phyloP scores from a whole-genome alignment of 139 green algal genomes.

The Micromonas commoda region DNA sequence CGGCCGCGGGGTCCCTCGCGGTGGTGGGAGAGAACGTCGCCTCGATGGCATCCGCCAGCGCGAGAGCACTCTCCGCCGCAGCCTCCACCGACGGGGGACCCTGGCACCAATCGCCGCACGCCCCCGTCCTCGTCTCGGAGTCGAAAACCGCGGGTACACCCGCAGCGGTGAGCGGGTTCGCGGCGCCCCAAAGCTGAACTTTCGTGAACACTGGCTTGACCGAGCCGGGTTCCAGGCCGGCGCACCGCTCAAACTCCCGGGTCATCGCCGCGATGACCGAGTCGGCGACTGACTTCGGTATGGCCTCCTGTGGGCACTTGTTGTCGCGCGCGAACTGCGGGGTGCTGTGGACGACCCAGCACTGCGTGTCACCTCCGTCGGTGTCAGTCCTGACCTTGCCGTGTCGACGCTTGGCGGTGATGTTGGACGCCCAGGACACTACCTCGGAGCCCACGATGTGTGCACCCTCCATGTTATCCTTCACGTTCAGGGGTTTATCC shows the following conservation, averaged over 20 bases:
- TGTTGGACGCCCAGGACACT: constrained; percentile 67
- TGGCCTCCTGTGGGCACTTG: constrained; percentile 7
- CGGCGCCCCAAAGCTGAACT: constrained; percentile 63
- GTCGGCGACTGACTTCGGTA: not conserved
- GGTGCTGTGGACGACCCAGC: not conserved
- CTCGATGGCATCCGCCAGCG: constrained; percentile 42
- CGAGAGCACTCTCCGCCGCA: constrained; percentile 56
- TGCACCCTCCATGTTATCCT: constrained; percentile 41
- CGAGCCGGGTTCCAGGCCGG: not conserved
- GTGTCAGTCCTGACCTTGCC: constrained; percentile 23
- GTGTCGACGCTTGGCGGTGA: constrained; percentile 59
- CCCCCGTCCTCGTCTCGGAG: constrained; percentile 42
- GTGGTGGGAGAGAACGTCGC: not conserved
- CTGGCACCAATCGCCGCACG: constrained; percentile 70
- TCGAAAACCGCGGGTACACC: constrained; percentile 59
- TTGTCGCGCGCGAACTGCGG: not conserved
- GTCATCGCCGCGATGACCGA: not conserved
- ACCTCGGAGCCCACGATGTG: constrained; percentile 48
- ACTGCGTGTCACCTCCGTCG: not conserved
- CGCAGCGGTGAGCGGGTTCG: constrained; percentile 60
- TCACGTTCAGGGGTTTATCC: constrained; percentile 38
- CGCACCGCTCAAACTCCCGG: not conserved
- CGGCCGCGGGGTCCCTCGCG: not conserved
- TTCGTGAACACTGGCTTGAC: not conserved
- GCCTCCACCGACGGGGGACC: constrained; percentile 50